These are phyloP conservation scores for Oemleria cerasiformis DNA, from an alignment of 306 rosid species.

Conservation along the genomic window DNA sequence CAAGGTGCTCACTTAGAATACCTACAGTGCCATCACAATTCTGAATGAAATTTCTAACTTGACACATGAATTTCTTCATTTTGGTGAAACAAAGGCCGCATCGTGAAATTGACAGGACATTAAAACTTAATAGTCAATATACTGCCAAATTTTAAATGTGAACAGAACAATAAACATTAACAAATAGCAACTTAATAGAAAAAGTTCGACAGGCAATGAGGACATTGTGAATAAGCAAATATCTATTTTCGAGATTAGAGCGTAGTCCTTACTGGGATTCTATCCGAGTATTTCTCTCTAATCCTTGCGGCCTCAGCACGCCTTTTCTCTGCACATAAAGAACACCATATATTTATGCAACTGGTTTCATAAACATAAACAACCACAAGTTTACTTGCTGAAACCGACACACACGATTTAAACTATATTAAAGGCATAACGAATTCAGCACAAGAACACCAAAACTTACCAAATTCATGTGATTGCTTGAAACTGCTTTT, in stretches of 20 bases:
- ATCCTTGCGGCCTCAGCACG: conserved; percentile 47
- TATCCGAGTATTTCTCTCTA: conserved; percentile 46
- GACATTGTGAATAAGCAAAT: background rate
- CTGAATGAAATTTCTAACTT: background rate
- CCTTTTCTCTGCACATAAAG: conserved; percentile 42
- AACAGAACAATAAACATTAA: background rate
- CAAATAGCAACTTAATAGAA: background rate
- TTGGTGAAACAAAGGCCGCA: background rate
- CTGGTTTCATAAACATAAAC: background rate
- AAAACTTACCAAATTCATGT: conserved; percentile 39
- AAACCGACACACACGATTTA: background rate
- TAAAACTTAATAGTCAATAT: background rate
- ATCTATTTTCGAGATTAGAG: background rate
- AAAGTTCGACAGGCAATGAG: background rate
- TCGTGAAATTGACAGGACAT: no score
- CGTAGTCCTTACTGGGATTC: conserved; percentile 51
- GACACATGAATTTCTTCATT: background rate
- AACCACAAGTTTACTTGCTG: background rate
- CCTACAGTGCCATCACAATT: background rate
- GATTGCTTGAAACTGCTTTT: conserved; percentile 47
- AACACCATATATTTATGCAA: background rate
- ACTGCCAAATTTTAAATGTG: no score
- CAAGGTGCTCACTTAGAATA: background rate
- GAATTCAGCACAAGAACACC: background rate
- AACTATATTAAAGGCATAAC: no score